Conservation (phyloP, 129 eudicot genomes). For the Tagetes erecta region DNA sequence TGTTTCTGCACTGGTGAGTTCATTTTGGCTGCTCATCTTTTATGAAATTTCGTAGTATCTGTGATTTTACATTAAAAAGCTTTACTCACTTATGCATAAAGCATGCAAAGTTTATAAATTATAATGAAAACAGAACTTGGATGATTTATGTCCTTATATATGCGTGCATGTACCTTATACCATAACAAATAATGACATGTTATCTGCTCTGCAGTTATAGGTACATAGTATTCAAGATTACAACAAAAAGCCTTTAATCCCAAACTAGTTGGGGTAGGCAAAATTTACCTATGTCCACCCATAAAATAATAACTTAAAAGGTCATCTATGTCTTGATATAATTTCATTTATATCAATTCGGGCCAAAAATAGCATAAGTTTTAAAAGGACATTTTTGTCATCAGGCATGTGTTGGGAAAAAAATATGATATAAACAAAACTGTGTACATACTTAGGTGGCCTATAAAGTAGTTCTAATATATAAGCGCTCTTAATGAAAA, state of each 20-base stretch:
- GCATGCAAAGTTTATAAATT: not conserved
- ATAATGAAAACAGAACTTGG: not conserved
- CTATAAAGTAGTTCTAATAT: not conserved
- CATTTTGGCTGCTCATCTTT: constrained; percentile 20
- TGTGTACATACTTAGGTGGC: not conserved
- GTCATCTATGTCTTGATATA: not conserved
- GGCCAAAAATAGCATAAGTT: not conserved
- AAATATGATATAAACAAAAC: not conserved
- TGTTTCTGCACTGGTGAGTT: constrained; percentile 76
- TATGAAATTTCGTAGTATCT: not conserved
- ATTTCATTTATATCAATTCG: not conserved
- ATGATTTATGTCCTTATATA: not conserved
- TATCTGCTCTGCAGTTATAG: not conserved
- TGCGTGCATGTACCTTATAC: not conserved
- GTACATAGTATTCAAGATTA: not conserved
- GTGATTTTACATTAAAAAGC: not conserved
- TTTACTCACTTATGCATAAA: not conserved
- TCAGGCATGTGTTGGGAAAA: not conserved
- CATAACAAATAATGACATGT: not conserved
- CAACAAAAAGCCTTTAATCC: not conserved
- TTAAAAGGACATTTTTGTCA: not conserved
- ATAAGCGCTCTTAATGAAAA: not conserved
- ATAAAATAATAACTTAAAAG: not conserved
- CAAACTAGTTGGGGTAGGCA: not conserved
- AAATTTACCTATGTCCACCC: not conserved